Conservation (phyloP, 2,329 filamentous ascomycete species). For the Calonectria fujianensis region DNA sequence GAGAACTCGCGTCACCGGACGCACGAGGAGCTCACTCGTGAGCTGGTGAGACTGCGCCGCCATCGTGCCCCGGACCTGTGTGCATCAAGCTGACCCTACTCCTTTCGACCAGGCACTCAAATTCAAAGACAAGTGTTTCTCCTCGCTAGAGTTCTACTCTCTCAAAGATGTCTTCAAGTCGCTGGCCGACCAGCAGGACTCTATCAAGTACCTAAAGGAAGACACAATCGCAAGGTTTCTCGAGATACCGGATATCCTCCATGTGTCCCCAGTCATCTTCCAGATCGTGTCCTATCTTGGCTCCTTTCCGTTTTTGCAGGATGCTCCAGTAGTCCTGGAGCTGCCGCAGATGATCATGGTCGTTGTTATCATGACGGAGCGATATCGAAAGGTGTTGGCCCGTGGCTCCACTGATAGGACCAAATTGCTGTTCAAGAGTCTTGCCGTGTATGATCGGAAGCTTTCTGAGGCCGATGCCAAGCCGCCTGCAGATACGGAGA, state of each 20-base stretch:
- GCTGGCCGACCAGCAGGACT: slow-evolving; percentile 79
- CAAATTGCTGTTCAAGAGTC: slow-evolving; percentile 81
- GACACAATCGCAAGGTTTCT: slow-evolving; percentile 83
- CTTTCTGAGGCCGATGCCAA: slow-evolving; percentile 58
- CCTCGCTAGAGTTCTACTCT: slow-evolving; percentile 82
- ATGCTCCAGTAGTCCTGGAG: slow-evolving; percentile 82
- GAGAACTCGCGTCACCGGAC: slow-evolving; percentile 66
- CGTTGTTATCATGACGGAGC: slow-evolving; percentile 82
- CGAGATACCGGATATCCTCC: slow-evolving; percentile 82
- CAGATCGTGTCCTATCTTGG: slow-evolving; percentile 83
- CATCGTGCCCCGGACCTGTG: slow-evolving; percentile 36
- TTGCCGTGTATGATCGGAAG: slow-evolving; percentile 82
- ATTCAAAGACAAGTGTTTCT: slow-evolving; percentile 83
- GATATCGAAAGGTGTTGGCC: slow-evolving; percentile 78
- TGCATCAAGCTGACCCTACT: slow-evolving; percentile 44
- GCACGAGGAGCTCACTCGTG: slow-evolving; percentile 70
- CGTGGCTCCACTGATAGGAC: slow-evolving; percentile 74
- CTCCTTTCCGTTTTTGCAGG: slow-evolving; percentile 82
- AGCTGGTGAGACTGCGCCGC: slow-evolving; percentile 66
- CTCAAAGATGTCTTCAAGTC: slow-evolving; percentile 83
- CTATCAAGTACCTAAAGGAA: slow-evolving; percentile 79
- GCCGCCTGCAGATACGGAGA: slow-evolving; percentile 5
- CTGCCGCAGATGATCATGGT: slow-evolving; percentile 83
- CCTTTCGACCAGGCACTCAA: slow-evolving; percentile 68
- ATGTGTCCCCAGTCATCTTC: slow-evolving; percentile 80